Conservation (phyloP, 768 basidiomycete genomes). For the Pleurotus salmoneostramineus region DNA sequence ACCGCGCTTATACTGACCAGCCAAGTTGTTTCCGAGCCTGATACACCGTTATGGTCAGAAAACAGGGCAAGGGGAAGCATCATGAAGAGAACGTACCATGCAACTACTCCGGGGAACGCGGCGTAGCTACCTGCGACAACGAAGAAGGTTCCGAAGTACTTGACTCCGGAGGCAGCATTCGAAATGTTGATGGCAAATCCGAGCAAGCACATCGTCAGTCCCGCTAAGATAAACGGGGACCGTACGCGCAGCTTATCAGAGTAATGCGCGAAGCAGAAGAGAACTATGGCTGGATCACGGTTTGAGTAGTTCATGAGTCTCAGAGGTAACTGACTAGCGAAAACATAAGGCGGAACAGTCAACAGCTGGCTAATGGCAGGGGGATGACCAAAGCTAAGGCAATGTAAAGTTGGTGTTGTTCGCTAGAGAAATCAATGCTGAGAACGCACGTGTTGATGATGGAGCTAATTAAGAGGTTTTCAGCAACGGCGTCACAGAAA, state of each 20-base stretch:
- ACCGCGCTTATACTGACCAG: conserved; percentile 69
- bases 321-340: conserved; percentile 43
- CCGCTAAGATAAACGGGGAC: conserved; percentile 53
- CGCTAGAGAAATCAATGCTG: neutral
- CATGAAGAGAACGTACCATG: conserved; percentile 40
- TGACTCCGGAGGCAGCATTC: conserved; percentile 42
- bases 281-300: conserved; percentile 38
- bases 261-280: conserved; percentile 48
- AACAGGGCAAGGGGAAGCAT: neutral
- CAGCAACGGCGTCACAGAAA: neutral
- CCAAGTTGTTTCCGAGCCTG: conserved; percentile 65
- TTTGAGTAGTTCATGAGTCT: neutral
- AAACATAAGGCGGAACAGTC: conserved; percentile 64
- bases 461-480: conserved; percentile 30
- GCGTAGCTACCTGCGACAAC: conserved; percentile 62
- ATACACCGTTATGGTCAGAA: neutral
- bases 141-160: conserved; percentile 75
- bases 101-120: conserved; percentile 53
- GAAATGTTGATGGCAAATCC: conserved; percentile 68
- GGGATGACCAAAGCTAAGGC: conserved; percentile 53
- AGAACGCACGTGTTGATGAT: conserved; percentile 48
- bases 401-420: neutral
- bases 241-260: conserved; percentile 57
- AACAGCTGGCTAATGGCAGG: conserved; percentile 58
- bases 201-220: conserved; percentile 46